Evolutionary conservation across 129 eudicot genomes (phyloP).

Genomic region (Rutidosis leptorrhynchoides): DNA sequence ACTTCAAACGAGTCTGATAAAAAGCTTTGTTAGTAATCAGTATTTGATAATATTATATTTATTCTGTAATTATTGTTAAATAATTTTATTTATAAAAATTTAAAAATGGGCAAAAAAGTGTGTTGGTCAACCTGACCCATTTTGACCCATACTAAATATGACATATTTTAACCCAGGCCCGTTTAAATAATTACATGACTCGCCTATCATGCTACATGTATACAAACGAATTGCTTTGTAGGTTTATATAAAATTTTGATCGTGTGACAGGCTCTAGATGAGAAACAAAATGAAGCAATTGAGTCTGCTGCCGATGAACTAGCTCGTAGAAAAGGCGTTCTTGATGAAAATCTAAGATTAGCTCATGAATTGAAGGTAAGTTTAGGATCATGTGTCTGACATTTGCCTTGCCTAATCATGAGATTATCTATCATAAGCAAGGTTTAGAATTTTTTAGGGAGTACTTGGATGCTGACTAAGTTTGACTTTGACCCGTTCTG

Average conservation of each 20-base stretch:
- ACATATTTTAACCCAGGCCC: slow-evolving; percentile 6
- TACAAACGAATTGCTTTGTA: slow-evolving; percentile 10
- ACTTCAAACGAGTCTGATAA: background rate
- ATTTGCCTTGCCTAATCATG: slow-evolving; percentile 3
- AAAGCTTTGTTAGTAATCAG: background rate
- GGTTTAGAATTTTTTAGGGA: too few relatives aligned
- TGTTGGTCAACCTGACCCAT: slow-evolving; percentile 6
- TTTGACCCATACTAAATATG: slow-evolving; percentile 4
- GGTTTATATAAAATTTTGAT: slow-evolving; percentile 1
- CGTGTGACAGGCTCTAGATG: slow-evolving; percentile 69
- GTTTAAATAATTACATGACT: background rate
- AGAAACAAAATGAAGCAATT: slow-evolving; percentile 80
- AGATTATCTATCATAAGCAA: background rate
- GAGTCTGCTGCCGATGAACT: slow-evolving; percentile 76
- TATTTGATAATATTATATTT: background rate
- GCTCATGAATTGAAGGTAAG: slow-evolving; percentile 78
- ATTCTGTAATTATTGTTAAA: background rate
- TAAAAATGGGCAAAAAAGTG: slow-evolving; percentile 11
- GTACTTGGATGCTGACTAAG: too few relatives aligned
- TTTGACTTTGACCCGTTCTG: too few relatives aligned
- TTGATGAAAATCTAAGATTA: slow-evolving; percentile 74
- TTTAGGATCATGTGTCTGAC: background rate
- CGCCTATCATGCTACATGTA: slow-evolving; percentile 12
- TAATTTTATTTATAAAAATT: background rate
- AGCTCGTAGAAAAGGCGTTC: slow-evolving; percentile 76